Evolutionary conservation across 495 filamentous ascomycete species (phyloP), one percentile per base, ranked within the genome.

Genomic region (Penicillium odoratum): DNA sequence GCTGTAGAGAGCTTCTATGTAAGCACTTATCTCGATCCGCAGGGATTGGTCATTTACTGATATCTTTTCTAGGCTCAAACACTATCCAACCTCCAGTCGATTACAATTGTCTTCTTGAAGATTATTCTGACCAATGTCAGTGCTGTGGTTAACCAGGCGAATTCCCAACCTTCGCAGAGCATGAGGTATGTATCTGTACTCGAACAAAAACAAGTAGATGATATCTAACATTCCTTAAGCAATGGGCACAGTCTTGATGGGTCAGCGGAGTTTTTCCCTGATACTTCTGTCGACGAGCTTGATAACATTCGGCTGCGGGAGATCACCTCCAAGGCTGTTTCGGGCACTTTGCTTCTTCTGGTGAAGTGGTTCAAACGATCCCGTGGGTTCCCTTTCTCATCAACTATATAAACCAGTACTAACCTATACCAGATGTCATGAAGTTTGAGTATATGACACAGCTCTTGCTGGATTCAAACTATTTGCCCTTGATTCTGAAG

Each of bases 311-410:
- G 94, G 44, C 81, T 84, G 31, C 82, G 92, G 43, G 94, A 98
- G 67, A 94, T 98, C 51, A 87, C 87, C 16, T 85, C 85, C 29
- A 98, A 98, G 73, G 93, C 93, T 4, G 87, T 96, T 7, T 93
- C 91, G 36, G 93, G 88, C 0, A 87, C 92, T 56, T 72, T 98
- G 44, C 72, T 98, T 33, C 82, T 96, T 29, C 68, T 98, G 26
- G 70, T 98, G 53, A 98, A 97, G 74, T 98, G 94, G 94, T 91
- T 98, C 68, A 95, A 97, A 70, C 78, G 93, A 60, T 96, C 91
- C 58, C 93, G 93, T 96, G 75, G 76, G 90, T 78, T 31, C 55
- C 31, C 18, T 54, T 43, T 33, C 6, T 10, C 25, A n/a, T 7
- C n/a, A 28, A 25, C 44, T 47, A 9, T 33, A 43, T 28, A 21